A percentile compares a stretch with the other conserved stretches of the same genome.
phyloP scores from a whole-genome alignment of 306 rosid genomes.

The Trichosanthes truncata region DNA sequence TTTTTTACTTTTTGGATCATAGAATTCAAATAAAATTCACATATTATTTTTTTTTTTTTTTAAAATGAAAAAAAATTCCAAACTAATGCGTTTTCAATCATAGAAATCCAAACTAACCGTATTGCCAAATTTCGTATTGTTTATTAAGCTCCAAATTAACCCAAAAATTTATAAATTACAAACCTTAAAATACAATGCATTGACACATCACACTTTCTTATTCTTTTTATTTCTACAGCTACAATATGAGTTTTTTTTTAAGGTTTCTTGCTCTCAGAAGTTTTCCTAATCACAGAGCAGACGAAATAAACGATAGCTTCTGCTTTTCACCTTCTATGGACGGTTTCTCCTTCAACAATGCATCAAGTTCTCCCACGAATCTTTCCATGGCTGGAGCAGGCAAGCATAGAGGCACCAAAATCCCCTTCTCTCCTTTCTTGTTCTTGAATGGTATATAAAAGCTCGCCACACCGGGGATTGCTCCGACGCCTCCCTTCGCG shows the following conservation, averaged over 20 bases:
- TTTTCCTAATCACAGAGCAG: not conserved
- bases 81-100: no score
- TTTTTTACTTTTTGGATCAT: no score
- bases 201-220: not conserved
- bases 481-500: constrained; percentile 33
- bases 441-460: constrained; percentile 27
- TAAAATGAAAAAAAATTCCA: no score
- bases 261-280: not conserved
- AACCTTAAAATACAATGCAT: not conserved
- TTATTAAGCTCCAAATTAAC: not conserved
- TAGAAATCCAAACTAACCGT: not conserved
- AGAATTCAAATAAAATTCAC: no score
- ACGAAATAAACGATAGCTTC: not conserved
- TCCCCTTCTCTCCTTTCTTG: constrained; percentile 30
- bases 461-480: constrained; percentile 37
- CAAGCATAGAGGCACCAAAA: constrained; percentile 38
- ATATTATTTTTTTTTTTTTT: no score
- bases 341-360: not conserved
- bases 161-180: not conserved
- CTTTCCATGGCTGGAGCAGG: constrained; percentile 37
- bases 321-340: not conserved
- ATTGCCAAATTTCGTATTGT: not conserved
- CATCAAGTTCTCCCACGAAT: constrained; percentile 24
- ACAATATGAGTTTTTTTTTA: not conserved
- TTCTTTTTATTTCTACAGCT: not conserved